phyloP scores from a whole-genome alignment of 2,329 filamentous ascomycete genomes.

The Hypomyces rosellus region DNA sequence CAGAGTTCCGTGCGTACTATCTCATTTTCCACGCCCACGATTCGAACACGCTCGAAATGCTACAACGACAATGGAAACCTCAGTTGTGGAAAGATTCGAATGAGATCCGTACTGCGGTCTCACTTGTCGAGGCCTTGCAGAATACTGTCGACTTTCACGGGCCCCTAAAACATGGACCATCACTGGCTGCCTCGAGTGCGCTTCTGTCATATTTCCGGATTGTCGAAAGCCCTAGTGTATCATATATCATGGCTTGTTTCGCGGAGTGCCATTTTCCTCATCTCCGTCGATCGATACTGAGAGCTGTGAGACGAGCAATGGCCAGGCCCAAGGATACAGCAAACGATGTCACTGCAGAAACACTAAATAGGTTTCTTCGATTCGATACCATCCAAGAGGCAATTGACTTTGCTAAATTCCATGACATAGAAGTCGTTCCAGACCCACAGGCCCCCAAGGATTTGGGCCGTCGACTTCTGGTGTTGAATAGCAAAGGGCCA shows the following conservation, averaged over 20 bases:
- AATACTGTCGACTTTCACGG: conserved; percentile 52
- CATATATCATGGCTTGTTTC: conserved; percentile 65
- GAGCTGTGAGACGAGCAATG: conserved; percentile 48
- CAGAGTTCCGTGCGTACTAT: conserved; percentile 61
- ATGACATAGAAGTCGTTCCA: conserved; percentile 46
- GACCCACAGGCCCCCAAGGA: conserved; percentile 29
- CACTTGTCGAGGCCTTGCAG: conserved; percentile 54
- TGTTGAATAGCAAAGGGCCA: conserved; percentile 37
- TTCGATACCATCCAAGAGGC: conserved; percentile 66
- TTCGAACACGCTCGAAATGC: conserved; percentile 46
- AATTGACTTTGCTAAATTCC: conserved; percentile 55
- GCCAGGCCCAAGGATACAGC: conserved; percentile 50
- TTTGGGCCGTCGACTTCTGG: conserved; percentile 33
- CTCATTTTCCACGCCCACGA: conserved; percentile 56
- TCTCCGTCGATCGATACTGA: conserved; percentile 52
- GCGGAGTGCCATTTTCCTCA: conserved; percentile 61
- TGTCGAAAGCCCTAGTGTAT: conserved; percentile 48
- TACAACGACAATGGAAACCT: conserved; percentile 52
- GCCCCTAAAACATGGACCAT: conserved; percentile 45
- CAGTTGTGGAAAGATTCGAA: conserved; percentile 49
- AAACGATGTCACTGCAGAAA: conserved; percentile 52
- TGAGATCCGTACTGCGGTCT: conserved; percentile 55
- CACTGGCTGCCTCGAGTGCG: conserved; percentile 43
- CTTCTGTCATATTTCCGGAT: conserved; percentile 55
- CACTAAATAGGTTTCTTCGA: conserved; percentile 51